Conservation (phyloP, 2,329 filamentous ascomycete species). For the Aspergillus luchuensis region DNA sequence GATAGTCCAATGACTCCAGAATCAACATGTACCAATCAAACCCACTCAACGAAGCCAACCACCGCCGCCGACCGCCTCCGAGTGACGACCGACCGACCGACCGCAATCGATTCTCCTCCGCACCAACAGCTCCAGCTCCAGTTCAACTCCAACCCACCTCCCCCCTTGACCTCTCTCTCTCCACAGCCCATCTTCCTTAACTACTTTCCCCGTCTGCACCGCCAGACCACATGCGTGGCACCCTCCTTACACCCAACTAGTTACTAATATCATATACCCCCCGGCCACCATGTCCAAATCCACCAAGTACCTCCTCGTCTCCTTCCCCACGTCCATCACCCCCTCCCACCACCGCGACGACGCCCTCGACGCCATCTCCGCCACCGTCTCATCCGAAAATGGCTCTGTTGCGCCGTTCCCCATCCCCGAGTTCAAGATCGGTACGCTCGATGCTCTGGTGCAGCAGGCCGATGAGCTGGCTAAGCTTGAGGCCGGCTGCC, state of each 20-base stretch:
- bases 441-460: slow-evolving; percentile 89
- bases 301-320: slow-evolving; percentile 80
- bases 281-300: slow-evolving; percentile 45
- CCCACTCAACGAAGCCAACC: no score
- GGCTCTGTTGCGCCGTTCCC: slow-evolving; percentile 75
- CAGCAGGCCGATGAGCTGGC: slow-evolving; percentile 93
- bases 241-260: background rate
- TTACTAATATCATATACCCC: background rate
- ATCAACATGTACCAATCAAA: no score
- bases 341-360: slow-evolving; percentile 78
- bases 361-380: slow-evolving; percentile 73
- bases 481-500: slow-evolving; percentile 80
- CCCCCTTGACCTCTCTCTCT: background rate
- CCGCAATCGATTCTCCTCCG: slow-evolving; percentile 1
- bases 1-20: no score
- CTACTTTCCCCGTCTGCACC: background rate
- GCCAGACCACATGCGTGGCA: slow-evolving; percentile 3
- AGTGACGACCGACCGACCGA: slow-evolving; percentile 6
- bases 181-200: background rate
- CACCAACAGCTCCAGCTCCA: slow-evolving; percentile 4
- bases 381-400: slow-evolving; percentile 72
- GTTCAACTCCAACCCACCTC: background rate
- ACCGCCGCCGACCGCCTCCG: slow-evolving; percentile 7
- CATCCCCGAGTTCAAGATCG: slow-evolving; percentile 96
- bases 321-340: slow-evolving; percentile 83